Conservation (phyloP, 2,329 filamentous ascomycete genomes). For the Epichloe baconii region DNA sequence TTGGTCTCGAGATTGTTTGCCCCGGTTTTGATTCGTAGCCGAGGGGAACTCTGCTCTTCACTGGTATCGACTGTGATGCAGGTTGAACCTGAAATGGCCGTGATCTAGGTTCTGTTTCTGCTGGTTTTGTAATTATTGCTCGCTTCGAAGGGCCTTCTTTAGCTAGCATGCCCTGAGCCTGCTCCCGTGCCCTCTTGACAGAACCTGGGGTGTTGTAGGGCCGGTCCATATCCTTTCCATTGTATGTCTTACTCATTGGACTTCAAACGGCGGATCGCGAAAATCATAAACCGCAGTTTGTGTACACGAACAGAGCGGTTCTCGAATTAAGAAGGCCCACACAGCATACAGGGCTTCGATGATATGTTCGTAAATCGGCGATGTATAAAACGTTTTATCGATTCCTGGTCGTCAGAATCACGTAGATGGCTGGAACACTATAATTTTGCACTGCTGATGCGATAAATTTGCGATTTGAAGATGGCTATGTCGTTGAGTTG, state of each 20-base stretch:
- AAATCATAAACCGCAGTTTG: neutral
- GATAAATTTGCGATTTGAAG: neutral
- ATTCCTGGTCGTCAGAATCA: neutral
- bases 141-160: constrained; percentile 11
- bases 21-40: constrained; percentile 12
- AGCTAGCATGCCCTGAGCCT: constrained; percentile 28
- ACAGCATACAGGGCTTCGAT: neutral
- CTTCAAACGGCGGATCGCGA: neutral
- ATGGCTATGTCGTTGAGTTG: neutral
- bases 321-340: neutral
- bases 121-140: constrained; percentile 4
- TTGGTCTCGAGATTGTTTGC: constrained; percentile 36
- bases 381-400: neutral
- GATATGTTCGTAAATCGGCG: constrained; percentile 7
- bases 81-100: constrained; percentile 2
- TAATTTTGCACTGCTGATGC: constrained; percentile 2
- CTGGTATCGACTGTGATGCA: constrained; percentile 8
- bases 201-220: constrained; percentile 31
- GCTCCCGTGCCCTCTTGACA: constrained; percentile 41
- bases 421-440: neutral
- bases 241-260: constrained; percentile 42
- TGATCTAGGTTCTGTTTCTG: neutral
- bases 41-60: constrained; percentile 10
- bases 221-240: constrained; percentile 41
- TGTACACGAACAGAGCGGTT: neutral